A percentile compares a stretch with the other conserved stretches of the same genome.
Evolutionary conservation across 2,329 filamentous ascomycete species (phyloP).

Genomic region (Raffaelea ambrosiae): DNA sequence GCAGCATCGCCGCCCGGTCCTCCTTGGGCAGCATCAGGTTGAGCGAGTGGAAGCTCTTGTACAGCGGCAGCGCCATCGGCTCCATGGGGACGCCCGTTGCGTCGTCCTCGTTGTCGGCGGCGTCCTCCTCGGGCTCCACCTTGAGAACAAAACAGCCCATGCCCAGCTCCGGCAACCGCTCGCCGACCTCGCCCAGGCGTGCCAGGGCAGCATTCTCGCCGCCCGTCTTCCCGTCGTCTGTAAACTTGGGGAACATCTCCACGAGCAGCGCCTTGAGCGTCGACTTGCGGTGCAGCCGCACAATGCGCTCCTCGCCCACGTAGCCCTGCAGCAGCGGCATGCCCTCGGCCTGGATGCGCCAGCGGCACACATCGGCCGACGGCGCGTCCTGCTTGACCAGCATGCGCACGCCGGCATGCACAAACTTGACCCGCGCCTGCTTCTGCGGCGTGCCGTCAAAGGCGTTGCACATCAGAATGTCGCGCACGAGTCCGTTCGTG

Average conservation of each 20-base stretch:
- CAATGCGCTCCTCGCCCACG: constrained; percentile 68
- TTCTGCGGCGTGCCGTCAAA: constrained; percentile 50
- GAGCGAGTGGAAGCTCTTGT: constrained; percentile 84
- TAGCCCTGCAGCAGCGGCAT: constrained; percentile 87
- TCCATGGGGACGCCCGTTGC: constrained; percentile 36
- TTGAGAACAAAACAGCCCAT: constrained; percentile 91
- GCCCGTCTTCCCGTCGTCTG: constrained; percentile 56
- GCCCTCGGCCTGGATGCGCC: constrained; percentile 93
- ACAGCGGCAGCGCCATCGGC: constrained; percentile 81
- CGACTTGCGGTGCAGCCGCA: constrained; percentile 66
- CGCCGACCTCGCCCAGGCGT: constrained; percentile 78
- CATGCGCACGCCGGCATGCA: constrained; percentile 97
- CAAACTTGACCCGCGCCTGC: constrained; percentile 64
- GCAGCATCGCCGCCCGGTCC: constrained; percentile 83
- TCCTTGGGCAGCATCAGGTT: constrained; percentile 99
- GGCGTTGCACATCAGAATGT: constrained; percentile 82
- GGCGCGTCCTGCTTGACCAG: constrained; percentile 97
- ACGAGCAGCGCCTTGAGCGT: constrained; percentile 77
- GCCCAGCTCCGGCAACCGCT: constrained; percentile 66
- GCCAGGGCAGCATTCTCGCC: constrained; percentile 16
- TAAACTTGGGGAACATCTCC: constrained; percentile 94
- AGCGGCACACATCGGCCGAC: constrained; percentile 75
- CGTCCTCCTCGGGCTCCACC: constrained; percentile 50
- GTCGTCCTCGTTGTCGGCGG: background rate
- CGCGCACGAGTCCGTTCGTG: constrained; percentile 73